These are phyloP conservation scores for Murraya koenigii DNA, from an alignment of 345 rosid genomes.

Conservation along the genomic window DNA sequence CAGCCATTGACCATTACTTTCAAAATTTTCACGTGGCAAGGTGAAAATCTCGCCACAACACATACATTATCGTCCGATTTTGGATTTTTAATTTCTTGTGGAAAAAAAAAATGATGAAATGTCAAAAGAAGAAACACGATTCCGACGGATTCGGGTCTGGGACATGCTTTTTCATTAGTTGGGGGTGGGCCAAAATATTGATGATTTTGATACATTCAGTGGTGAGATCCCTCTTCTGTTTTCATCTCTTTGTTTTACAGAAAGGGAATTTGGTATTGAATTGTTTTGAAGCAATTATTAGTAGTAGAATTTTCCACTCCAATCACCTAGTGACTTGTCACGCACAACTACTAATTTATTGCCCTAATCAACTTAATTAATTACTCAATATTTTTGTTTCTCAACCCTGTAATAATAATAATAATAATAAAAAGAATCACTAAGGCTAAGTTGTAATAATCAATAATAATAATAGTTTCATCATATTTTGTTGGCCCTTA, in stretches of 20 bases:
- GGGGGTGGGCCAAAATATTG: not conserved
- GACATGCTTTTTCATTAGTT: not conserved
- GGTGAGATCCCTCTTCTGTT: not conserved
- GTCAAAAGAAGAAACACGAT: not conserved
- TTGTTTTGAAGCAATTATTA: not conserved
- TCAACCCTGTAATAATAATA: too few species aligned
- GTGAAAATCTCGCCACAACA: too few species aligned
- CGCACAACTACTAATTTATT: too few species aligned
- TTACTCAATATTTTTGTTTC: not conserved
- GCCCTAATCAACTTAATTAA: not conserved
- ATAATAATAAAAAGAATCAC: too few species aligned
- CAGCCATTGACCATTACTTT: too few species aligned
- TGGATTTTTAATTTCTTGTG: not conserved
- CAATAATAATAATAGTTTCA: not conserved
- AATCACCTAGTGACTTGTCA: not conserved
- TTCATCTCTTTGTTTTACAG: not conserved
- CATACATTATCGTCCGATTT: not conserved
- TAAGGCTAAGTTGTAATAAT: not conserved
- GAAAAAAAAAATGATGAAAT: not conserved
- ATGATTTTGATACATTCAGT: not conserved
- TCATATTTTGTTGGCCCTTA: not conserved
- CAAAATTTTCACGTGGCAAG: too few species aligned
- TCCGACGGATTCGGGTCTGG: conserved; percentile 7
- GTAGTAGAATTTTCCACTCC: not conserved
- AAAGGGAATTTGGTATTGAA: not conserved